Base-by-base conservation (phyloP, 176 grass and related monocot genomes). In the Rhynchospora tenuis region DNA sequence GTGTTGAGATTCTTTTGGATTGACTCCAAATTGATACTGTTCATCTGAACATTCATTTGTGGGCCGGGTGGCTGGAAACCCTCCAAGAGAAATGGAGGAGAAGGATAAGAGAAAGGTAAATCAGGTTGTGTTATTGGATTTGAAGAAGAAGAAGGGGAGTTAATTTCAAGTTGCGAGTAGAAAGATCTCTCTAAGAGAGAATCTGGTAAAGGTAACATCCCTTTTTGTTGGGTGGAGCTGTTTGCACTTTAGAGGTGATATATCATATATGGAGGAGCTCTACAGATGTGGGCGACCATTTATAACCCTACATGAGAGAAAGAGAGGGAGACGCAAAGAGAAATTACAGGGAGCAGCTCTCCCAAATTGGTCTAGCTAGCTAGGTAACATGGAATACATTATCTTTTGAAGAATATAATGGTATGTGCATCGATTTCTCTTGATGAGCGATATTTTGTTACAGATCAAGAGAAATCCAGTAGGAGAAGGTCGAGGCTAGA, bases 201-300 rank as follows among this genome's bases (percentile, higher is more conserved):
- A 7, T 89, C 84, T 31, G 69, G 78, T 22, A 83, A 78, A 43
- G 84, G 78, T 33, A 71, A 64, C 88, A 89, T 67, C 85, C 47
- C 85, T 48, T 54, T 17, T 67, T 43, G 50, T 68, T 31, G n/a
- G 15, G 33, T 65, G 23, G 23, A 45, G 58, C 44, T 70, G 46
- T 28, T 57, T 56, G 54, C 24, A 13, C 13, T 76, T 76, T 1
- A 29, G 24, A 76, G 26, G 24, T 38, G 45, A 50, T 50, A 45
- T 27, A 13, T 38, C 20, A 50, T 50, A 45, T 27, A 13, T 74
- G 11, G 45, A 26, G 7, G 48, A 55, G 47, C 14, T 76, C 22
- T 76, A 27, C 6, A 9, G 45, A 57, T 55, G 13, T 68, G 82
- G 64, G 11, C 10, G 23, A 84, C 46, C 29, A 73, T 15, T 38